Percentiles rank a stretch among this genome's conserved stretches.
Conservation (phyloP, 805 yeast genomes). For the Candida tibetensis region DNA sequence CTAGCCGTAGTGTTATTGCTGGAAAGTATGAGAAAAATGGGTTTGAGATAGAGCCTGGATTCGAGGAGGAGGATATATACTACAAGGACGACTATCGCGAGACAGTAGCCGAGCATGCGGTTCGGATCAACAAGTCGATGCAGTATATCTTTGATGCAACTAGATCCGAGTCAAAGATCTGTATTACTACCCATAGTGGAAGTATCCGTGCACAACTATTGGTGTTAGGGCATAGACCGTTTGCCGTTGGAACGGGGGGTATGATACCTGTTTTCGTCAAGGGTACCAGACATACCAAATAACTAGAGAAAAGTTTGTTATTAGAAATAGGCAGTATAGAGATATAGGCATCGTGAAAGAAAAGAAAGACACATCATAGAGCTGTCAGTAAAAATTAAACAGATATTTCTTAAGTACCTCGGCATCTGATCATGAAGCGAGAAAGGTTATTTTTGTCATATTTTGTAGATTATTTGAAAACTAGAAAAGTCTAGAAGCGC, state of each 20-base stretch:
- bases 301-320: not conserved
- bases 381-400: too few relatives aligned
- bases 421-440: not conserved
- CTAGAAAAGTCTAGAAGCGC: too few relatives aligned
- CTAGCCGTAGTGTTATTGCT: slow-evolving; percentile 34
- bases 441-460: not conserved
- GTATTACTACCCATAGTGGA: slow-evolving; percentile 53
- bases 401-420: too few relatives aligned
- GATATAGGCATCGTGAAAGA: too few relatives aligned
- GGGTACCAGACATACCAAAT: slow-evolving; percentile 21
- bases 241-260: slow-evolving; percentile 53
- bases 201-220: slow-evolving; percentile 46
- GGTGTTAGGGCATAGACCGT: slow-evolving; percentile 47
- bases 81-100: slow-evolving; percentile 40
- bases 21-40: slow-evolving; percentile 36
- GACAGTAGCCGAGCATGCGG: slow-evolving; percentile 39
- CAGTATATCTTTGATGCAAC: slow-evolving; percentile 31
- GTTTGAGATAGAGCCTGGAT: slow-evolving; percentile 43
- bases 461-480: too few relatives aligned
- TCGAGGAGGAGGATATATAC: slow-evolving; percentile 45
- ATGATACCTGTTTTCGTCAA: slow-evolving; percentile 54
- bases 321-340: not conserved
- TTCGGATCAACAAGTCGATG: slow-evolving; percentile 33
- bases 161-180: slow-evolving; percentile 26
- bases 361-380: too few relatives aligned